Percentiles rank a stretch among this genome's conserved stretches.
These are phyloP conservation scores for Mesembryanthemum crystallinum DNA, from an alignment of 148 eudicot genomes.

Conservation along the genomic window DNA sequence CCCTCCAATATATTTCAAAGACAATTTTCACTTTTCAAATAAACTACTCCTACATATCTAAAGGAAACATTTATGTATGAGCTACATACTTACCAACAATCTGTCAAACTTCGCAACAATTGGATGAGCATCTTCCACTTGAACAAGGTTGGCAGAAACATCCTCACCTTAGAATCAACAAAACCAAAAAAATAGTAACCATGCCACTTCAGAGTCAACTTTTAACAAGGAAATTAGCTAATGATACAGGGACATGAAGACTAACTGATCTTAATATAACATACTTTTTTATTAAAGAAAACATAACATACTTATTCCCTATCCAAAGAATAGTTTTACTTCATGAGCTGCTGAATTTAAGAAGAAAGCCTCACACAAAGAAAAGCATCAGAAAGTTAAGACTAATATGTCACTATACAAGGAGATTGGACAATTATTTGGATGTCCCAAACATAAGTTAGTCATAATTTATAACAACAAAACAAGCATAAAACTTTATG, in stretches of 20 bases:
- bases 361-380: neutral
- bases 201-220: neutral
- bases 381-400: neutral
- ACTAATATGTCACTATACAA: neutral
- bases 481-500: neutral
- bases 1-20: neutral
- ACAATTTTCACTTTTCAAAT: neutral
- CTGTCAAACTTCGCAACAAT: constrained; percentile 64
- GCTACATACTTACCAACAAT: constrained; percentile 63
- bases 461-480: neutral
- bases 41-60: neutral
- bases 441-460: neutral
- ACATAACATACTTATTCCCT: neutral
- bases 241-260: neutral
- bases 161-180: constrained; percentile 28
- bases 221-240: neutral
- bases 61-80: neutral
- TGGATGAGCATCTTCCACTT: constrained; percentile 53
- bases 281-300: too few species aligned
- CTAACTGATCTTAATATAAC: neutral
- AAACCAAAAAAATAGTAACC: constrained; percentile 7
- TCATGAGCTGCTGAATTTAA: neutral
- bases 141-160: constrained; percentile 34
- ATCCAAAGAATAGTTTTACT: neutral
- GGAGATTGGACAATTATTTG: neutral